Evolutionary conservation across 805 yeast genomes (phyloP).

Genomic region (Pichia insulana): DNA sequence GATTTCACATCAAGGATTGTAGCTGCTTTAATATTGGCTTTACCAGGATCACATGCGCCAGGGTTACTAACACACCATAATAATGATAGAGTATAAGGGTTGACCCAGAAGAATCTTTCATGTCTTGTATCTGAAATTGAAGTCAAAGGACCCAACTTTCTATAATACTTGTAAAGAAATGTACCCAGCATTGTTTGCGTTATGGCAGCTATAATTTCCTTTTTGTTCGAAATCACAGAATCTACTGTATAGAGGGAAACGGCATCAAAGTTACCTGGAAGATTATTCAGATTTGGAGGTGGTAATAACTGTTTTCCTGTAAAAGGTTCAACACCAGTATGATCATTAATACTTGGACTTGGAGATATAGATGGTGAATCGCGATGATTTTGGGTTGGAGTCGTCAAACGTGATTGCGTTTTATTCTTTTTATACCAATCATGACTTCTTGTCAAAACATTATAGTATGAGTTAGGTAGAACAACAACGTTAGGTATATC

Average conservation of each 20-base stretch:
- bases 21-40: slow-evolving; percentile 64
- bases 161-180: slow-evolving; percentile 74
- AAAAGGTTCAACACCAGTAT: slow-evolving; percentile 8
- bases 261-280: slow-evolving; percentile 5
- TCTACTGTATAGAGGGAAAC: slow-evolving; percentile 32
- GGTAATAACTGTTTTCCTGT: not conserved
- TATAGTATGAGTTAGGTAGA: slow-evolving; percentile 56
- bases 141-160: slow-evolving; percentile 67
- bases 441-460: slow-evolving; percentile 41
- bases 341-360: slow-evolving; percentile 12
- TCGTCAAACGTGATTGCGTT: not conserved
- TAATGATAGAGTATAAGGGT: slow-evolving; percentile 83
- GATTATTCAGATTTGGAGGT: slow-evolving; percentile 1
- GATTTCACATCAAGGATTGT: slow-evolving; percentile 74
- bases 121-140: slow-evolving; percentile 74
- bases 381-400: not conserved
- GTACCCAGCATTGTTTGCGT: slow-evolving; percentile 95
- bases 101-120: slow-evolving; percentile 92
- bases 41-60: slow-evolving; percentile 56
- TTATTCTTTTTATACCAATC: slow-evolving; percentile 24
- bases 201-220: slow-evolving; percentile 72
- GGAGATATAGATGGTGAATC: not conserved
- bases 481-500: slow-evolving; percentile 52
- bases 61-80: slow-evolving; percentile 88
- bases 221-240: slow-evolving; percentile 60